These are phyloP conservation scores for Hirschfeldia incana DNA, from an alignment of 345 rosid genomes.

Conservation along the genomic window DNA sequence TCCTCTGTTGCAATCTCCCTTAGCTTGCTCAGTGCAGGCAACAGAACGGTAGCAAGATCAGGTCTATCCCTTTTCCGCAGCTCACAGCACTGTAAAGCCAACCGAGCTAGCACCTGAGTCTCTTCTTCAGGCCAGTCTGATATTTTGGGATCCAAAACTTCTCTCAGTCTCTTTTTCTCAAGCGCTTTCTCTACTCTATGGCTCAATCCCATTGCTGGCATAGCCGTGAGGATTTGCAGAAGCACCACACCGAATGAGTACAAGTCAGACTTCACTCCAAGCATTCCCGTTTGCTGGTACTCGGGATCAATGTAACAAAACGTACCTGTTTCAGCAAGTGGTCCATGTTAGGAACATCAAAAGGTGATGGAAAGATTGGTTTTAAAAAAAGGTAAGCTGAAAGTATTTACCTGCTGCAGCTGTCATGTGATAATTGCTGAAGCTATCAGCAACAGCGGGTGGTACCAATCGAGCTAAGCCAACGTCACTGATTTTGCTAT, in stretches of 20 bases:
- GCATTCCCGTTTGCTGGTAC: conserved; percentile 82
- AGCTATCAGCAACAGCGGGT: conserved; percentile 43
- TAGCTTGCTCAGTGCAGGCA: conserved; percentile 47
- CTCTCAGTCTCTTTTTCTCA: conserved; percentile 47
- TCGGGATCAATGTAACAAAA: conserved; percentile 87
- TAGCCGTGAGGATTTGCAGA: conserved; percentile 74
- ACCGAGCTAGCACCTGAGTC: conserved; percentile 47
- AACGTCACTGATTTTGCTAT: conserved; percentile 73
- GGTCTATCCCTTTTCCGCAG: conserved; percentile 61
- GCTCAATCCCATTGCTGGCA: conserved; percentile 67
- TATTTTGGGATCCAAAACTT: conserved; percentile 65
- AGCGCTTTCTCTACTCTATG: conserved; percentile 63
- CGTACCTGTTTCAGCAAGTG: conserved; percentile 44
- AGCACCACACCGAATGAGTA: conserved; percentile 79
- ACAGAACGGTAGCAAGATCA: background rate
- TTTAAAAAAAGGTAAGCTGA: background rate
- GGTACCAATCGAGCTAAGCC: conserved; percentile 84
- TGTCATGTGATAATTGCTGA: conserved; percentile 58
- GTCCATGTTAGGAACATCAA: conserved; percentile 14
- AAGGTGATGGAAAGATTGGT: conserved; percentile 8
- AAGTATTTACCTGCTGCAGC: conserved; percentile 63
- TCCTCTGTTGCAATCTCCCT: conserved; percentile 44
- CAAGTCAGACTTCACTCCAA: conserved; percentile 84
- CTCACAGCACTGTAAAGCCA: conserved; percentile 79
- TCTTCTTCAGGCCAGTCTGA: conserved; percentile 61